Evolutionary conservation across 2,329 filamentous ascomycete species (phyloP), one percentile per base, ranked within the genome.

Genomic region (Magnaporthales sp.): DNA sequence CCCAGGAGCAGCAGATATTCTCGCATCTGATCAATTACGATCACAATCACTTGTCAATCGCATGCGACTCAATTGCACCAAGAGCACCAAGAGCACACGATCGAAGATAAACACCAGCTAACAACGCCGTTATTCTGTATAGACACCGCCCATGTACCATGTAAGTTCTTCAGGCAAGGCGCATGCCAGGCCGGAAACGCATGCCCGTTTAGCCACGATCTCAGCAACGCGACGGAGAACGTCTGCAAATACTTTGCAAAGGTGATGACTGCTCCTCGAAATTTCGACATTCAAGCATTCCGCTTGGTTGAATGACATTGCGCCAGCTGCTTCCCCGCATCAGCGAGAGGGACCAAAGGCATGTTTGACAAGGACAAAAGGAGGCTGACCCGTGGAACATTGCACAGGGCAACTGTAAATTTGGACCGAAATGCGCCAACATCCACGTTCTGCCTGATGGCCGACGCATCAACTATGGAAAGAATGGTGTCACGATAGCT

Each of bases 171-270:
- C 80, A 89, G 93, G 66, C 92, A 97, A 81, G 93, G 94, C 77
- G 89, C 92, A 74, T 99, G 95, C 78, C 94, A 98, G 84, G 95
- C 95, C 67, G 95, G 95, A 72, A 91, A 91, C 77, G 92, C 93
- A 71, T 99, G 95, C 81, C 95, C 95, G 56, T 99, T 98, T 80
- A 92, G 93, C 73, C 95, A 99, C 80, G 94, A 96, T 70, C 88
- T 95, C 70, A 91, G 95, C 75, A 86, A 89, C 31, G 87, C 93
- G 56, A 86, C 91, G 65, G 92, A 97, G 77, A 93, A 91, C 69
- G 88, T 96, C 70, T 99, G 95, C 89, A 99, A 98, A 80, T 99
- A 98, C 81, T 99, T 98, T 77, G 91, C 93, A 75, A 99, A 98
- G 89, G 93, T 96, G 26, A 54, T 13, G 22, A 26, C 5, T 26